Conservation (phyloP, 176 grass and related monocot genomes). For the Alopecurus myosuroides region DNA sequence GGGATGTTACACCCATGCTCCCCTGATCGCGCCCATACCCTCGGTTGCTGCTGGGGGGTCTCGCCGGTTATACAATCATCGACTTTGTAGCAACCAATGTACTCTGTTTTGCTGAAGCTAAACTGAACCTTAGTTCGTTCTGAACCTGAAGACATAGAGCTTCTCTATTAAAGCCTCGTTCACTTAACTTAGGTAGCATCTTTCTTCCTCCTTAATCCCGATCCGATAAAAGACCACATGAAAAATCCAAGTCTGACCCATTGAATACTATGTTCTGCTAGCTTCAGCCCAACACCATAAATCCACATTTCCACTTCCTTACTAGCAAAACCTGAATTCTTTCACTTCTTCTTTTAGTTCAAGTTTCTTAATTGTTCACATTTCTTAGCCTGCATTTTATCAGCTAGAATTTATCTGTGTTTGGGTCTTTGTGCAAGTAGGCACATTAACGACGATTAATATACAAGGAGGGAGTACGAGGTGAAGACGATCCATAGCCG, state of each 20-base stretch:
- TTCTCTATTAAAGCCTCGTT: background rate
- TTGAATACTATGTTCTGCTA: background rate
- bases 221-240: background rate
- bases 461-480: too few species aligned
- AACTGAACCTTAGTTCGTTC: background rate
- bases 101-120: background rate
- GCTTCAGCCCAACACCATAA: background rate
- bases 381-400: background rate
- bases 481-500: too few species aligned
- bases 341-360: background rate
- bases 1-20: too few species aligned
- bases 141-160: too few species aligned
- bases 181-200: background rate
- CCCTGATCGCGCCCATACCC: too few species aligned
- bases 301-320: too few species aligned
- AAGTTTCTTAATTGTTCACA: background rate
- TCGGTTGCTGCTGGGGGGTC: too few species aligned
- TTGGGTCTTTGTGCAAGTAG: background rate
- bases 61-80: too few species aligned
- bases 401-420: background rate
- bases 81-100: too few species aligned
- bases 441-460: background rate
- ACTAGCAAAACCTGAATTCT: background rate
- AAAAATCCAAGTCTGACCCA: background rate
- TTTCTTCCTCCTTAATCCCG: background rate